Evolutionary conservation across 352 stramenopile genomes (phyloP).

Genomic region (Elongisporangium anandrum): DNA sequence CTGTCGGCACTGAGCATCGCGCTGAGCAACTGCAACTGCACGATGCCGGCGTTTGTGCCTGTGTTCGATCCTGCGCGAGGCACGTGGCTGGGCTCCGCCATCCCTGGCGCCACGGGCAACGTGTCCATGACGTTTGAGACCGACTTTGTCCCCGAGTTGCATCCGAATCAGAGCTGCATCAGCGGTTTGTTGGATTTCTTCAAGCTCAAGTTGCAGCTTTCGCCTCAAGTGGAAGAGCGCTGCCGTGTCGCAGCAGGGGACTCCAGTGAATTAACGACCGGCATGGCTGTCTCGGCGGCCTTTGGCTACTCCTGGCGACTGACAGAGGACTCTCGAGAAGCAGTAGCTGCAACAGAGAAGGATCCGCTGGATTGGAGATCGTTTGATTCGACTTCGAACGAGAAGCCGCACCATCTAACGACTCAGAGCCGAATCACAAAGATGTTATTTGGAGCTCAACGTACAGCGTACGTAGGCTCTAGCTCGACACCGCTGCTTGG

Average conservation of each 20-base stretch:
- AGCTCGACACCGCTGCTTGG: conserved; percentile 35
- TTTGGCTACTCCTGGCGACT: conserved; percentile 59
- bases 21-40: conserved; percentile 79
- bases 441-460: conserved; percentile 29
- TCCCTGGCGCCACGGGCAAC: conserved; percentile 67
- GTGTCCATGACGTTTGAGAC: conserved; percentile 78
- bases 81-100: conserved; percentile 59
- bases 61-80: conserved; percentile 48
- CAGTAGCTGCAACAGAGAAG: background rate
- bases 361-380: conserved; percentile 19
- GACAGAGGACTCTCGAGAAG: conserved; percentile 40
- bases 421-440: conserved; percentile 19
- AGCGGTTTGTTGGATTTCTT: conserved; percentile 80
- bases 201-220: conserved; percentile 71
- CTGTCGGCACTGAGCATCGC: conserved; percentile 70
- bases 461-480: conserved; percentile 28
- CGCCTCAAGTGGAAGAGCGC: conserved; percentile 52
- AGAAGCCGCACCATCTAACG: conserved; percentile 1
- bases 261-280: conserved; percentile 31
- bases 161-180: conserved; percentile 72
- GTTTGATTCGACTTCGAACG: conserved; percentile 10
- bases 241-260: conserved; percentile 39
- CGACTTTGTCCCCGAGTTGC: conserved; percentile 62
- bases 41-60: conserved; percentile 70
- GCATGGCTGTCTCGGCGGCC: conserved; percentile 63